Base-by-base conservation (phyloP, 371 early-diverging fungal species). In the Mortierella polycephala region DNA sequence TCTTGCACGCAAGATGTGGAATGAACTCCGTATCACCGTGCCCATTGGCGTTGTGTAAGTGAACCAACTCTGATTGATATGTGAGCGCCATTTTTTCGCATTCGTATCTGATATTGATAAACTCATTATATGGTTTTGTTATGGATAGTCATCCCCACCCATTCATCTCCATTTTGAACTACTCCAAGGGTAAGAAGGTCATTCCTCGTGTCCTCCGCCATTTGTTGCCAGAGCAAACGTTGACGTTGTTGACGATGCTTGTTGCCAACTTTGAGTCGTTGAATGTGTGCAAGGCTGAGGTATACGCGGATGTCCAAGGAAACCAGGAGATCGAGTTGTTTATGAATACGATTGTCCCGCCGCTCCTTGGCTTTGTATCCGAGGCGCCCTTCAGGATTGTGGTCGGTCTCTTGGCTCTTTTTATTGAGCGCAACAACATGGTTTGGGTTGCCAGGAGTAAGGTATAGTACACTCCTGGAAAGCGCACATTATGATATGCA, bases 371-470 rank as follows among this genome's bases (percentile, higher is more conserved):
- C 7, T 89, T 95, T 52, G 84, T 97, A 51, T 85, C 93, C 0
- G 97, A 97, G 58, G 88, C 95, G 0, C 93, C 96, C 23, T 76
- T 97, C 62, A 83, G 87, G 58, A 91, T 93, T 30, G 89, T 97
- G 37, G 92, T 91, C 62, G 91, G 90, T 0, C 83, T 94, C 57
- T 85, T 94, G 81, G 88, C 90, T 18, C 81, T 94, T 46, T 86
- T 97, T 40, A 87, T 98, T 74, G 94, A 95, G 66, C 90, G 96
- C 50, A 96, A 95, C 84, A 93, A 94, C 64, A 85, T 96, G 67
- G 83, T 89, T 11, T 89, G 91, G 86, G 86, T 98, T 9, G 92
- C 92, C 20, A 92, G 92, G 66, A 93, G 91, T 53, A 94, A 92
- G 80, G 89, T 89, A 81, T 52, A 46, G 18, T 18, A 30, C 30